A percentile compares a stretch with the other conserved stretches of the same genome.
Evolutionary conservation across 805 yeast genomes (phyloP).

Genomic region (Kodamaea lidongshanica): DNA sequence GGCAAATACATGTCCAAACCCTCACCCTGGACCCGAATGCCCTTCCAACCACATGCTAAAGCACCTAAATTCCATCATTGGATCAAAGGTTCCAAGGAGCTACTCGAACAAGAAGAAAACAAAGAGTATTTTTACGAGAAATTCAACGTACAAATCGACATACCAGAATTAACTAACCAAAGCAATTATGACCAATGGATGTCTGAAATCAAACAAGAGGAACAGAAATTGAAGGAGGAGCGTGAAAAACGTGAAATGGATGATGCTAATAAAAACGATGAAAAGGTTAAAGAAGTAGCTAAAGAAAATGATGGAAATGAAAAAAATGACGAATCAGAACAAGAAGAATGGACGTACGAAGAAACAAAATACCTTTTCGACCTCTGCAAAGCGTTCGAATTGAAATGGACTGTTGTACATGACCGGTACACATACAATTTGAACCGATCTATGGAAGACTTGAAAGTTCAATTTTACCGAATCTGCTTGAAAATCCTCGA

Average conservation of each 20-base stretch:
- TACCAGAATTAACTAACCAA: constrained; percentile 62
- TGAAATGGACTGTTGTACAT: constrained; percentile 61
- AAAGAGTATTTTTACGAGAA: constrained; percentile 65
- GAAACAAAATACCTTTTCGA: constrained; percentile 80
- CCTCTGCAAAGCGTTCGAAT: constrained; percentile 53
- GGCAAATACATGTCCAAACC: constrained; percentile 62
- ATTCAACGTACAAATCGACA: constrained; percentile 59
- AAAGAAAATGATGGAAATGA: too few species aligned
- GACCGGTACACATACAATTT: constrained; percentile 45
- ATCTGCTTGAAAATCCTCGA: constrained; percentile 48
- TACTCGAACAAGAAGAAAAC: constrained; percentile 25
- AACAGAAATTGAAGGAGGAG: constrained; percentile 9
- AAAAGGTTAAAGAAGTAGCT: constrained; percentile 6
- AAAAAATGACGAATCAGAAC: constrained; percentile 34
- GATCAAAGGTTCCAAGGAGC: constrained; percentile 68
- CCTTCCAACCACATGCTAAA: constrained; percentile 51
- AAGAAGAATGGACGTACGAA: constrained; percentile 58
- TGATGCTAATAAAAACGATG: constrained; percentile 5
- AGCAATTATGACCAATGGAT: constrained; percentile 51
- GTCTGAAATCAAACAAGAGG: constrained; percentile 31
- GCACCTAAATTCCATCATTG: constrained; percentile 63
- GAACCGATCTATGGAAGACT: constrained; percentile 60
- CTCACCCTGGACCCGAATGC: constrained; percentile 74
- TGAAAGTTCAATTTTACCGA: constrained; percentile 74
- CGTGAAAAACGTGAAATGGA: constrained; percentile 5